These are phyloP conservation scores for Lolium perenne DNA, from an alignment of 176 grass and related monocot species.

Conservation along the genomic window DNA sequence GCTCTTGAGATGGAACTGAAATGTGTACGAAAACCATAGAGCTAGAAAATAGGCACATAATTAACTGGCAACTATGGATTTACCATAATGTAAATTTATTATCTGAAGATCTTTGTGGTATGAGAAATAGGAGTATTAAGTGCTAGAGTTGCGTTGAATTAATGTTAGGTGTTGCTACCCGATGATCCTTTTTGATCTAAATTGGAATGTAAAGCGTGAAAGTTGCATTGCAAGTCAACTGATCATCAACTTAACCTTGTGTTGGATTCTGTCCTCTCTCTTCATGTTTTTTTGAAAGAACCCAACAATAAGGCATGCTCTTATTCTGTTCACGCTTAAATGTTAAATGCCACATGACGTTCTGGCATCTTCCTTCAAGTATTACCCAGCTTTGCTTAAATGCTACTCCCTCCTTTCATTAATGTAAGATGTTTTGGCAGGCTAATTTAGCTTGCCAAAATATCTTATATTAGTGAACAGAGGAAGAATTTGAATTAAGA, in stretches of 20 bases:
- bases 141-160: background rate
- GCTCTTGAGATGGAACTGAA: background rate
- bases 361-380: background rate
- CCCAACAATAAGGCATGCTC: background rate
- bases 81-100: background rate
- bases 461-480: too few species aligned
- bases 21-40: background rate
- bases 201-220: background rate
- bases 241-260: background rate
- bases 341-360: too few species aligned
- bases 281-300: background rate
- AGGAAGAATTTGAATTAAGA: background rate
- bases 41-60: background rate
- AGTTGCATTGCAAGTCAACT: background rate
- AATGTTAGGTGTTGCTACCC: background rate
- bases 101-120: background rate
- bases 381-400: background rate
- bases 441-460: too few species aligned
- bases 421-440: too few species aligned
- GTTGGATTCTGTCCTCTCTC: background rate
- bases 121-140: background rate
- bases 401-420: background rate
- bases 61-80: constrained; percentile 4
- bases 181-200: background rate
- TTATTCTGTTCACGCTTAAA: background rate